Conservation (phyloP, 768 basidiomycete genomes). For the Sutorius australiensis region DNA sequence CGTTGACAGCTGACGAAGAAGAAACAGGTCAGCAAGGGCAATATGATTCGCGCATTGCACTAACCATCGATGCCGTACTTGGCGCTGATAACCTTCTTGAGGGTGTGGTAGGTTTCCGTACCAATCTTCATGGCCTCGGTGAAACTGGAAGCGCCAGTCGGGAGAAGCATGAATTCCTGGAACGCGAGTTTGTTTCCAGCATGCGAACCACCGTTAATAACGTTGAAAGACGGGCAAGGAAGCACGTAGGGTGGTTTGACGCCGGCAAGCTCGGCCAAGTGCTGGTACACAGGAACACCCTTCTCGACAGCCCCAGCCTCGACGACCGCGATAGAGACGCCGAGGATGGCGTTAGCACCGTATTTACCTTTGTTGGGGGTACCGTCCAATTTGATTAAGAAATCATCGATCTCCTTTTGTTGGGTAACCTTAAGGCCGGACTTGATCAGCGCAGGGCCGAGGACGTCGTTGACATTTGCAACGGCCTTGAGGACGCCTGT, state of each 20-base stretch:
- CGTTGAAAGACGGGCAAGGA: conserved; percentile 94
- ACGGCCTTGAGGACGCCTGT: conserved; percentile 93
- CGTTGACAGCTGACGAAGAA: conserved; percentile 76
- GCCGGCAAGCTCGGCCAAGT: conserved; percentile 94
- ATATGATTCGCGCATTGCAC: conserved; percentile 21
- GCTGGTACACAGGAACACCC: conserved; percentile 91
- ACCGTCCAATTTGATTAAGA: conserved; percentile 97
- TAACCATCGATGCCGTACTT: conserved; percentile 98
- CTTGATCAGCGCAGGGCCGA: conserved; percentile 86
- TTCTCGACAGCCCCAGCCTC: conserved; percentile 95
- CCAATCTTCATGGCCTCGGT: conserved; percentile 99
- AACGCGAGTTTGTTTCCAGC: conserved; percentile 99
- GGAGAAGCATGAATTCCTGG: conserved; percentile 99
- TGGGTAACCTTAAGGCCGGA: conserved; percentile 78
- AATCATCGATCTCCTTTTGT: conserved; percentile 95
- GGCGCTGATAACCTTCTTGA: conserved; percentile 98
- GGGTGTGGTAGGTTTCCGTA: conserved; percentile 94
- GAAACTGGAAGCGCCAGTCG: conserved; percentile 88
- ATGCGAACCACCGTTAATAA: conserved; percentile 99
- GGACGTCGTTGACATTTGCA: conserved; percentile 85
- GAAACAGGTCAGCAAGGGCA: conserved; percentile 1
- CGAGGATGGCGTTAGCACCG: conserved; percentile 98
- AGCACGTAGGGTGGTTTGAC: conserved; percentile 92
- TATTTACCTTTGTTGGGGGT: conserved; percentile 99
- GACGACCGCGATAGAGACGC: conserved; percentile 93